phyloP scores from a whole-genome alignment of 345 rosid species.

The Euphorbia pulcherrima region DNA sequence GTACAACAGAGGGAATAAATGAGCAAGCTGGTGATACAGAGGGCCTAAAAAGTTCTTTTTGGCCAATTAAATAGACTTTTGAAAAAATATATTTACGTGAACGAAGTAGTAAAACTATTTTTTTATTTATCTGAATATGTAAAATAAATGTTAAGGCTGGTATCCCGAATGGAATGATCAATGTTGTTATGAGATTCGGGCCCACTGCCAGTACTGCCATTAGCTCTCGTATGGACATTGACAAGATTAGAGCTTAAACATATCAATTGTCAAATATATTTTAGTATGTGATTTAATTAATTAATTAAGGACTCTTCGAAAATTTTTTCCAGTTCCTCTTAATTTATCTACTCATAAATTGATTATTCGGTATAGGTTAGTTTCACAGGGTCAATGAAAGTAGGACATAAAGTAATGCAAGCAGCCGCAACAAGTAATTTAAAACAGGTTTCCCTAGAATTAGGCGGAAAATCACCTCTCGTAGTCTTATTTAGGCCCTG shows the following conservation, averaged over 20 bases:
- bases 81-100: too few species aligned
- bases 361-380: conserved; percentile 40
- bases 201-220: conserved; percentile 76
- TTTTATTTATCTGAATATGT: too few species aligned
- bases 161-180: conserved; percentile 78
- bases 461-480: conserved; percentile 86
- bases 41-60: too few species aligned
- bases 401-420: conserved; percentile 63
- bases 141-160: conserved; percentile 53
- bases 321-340: too few species aligned
- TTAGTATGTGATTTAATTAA: not conserved
- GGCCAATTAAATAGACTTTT: too few species aligned
- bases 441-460: conserved; percentile 64
- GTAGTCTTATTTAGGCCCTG: too few species aligned
- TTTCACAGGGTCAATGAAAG: conserved; percentile 84
- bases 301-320: too few species aligned
- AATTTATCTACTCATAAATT: not conserved
- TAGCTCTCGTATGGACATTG: conserved; percentile 72
- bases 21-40: too few species aligned
- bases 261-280: too few species aligned
- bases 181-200: conserved; percentile 72
- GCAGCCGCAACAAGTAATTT: conserved; percentile 76
- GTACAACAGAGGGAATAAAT: too few species aligned
- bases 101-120: too few species aligned
- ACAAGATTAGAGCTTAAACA: conserved; percentile 38